Evolutionary conservation across 2,329 filamentous ascomycete genomes (phyloP).

Genomic region (Penicillium concentricum): DNA sequence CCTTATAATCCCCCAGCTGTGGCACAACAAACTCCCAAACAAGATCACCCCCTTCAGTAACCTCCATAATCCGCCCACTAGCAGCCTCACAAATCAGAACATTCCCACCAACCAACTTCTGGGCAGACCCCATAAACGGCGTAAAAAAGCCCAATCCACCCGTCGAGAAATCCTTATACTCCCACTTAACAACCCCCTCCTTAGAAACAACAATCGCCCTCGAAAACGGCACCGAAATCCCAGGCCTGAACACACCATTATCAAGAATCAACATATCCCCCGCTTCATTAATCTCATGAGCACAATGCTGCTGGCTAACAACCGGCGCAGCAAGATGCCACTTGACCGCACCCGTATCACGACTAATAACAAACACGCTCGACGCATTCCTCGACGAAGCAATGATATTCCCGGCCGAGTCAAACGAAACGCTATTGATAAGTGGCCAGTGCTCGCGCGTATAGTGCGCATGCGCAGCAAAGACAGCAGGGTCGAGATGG

Average conservation of each 20-base stretch:
- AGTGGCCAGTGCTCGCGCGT: conserved; percentile 44
- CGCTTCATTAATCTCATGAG: conserved; percentile 39
- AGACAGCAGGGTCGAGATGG: conserved; percentile 39
- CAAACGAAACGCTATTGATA: conserved; percentile 45
- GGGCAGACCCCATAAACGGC: conserved; percentile 50
- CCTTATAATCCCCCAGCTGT: conserved; percentile 42
- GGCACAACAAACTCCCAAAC: conserved; percentile 49
- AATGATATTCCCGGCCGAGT: conserved; percentile 43
- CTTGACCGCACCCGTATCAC: conserved; percentile 41
- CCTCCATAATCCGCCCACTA: conserved; percentile 47
- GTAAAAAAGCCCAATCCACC: conserved; percentile 45
- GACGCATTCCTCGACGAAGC: conserved; percentile 46
- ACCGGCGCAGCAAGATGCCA: conserved; percentile 45
- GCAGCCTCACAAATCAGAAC: conserved; percentile 46
- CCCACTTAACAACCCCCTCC: conserved; percentile 44
- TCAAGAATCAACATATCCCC: conserved; percentile 50
- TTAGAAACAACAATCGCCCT: conserved; percentile 45
- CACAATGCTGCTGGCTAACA: conserved; percentile 48
- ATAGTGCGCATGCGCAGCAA: conserved; percentile 39
- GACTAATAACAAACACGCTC: conserved; percentile 45
- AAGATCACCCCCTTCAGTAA: conserved; percentile 41
- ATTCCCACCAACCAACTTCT: conserved; percentile 44
- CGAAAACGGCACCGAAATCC: conserved; percentile 43
- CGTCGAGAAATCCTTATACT: conserved; percentile 41
- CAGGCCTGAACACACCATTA: conserved; percentile 46